Conservation (phyloP, 176 grass and related monocot genomes). For the Urochloa ruziziensis region DNA sequence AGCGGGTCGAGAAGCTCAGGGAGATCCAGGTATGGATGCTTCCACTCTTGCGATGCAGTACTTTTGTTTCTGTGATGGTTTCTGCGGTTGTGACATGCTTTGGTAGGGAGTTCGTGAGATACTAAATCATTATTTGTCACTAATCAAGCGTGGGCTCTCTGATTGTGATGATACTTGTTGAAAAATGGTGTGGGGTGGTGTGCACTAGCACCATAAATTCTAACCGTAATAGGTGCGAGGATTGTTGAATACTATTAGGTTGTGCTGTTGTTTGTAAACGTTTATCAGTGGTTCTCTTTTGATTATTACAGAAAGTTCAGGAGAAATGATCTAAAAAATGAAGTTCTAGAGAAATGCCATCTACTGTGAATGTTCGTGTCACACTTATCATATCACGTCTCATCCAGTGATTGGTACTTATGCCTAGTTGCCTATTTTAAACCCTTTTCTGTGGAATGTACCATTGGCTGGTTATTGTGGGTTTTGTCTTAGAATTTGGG, state of each 20-base stretch:
- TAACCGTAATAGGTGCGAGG: background rate
- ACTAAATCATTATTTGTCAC: background rate
- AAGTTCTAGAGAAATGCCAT: background rate
- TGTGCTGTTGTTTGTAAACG: background rate
- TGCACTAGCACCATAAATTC: background rate
- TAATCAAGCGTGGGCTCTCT: background rate
- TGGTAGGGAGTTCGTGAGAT: background rate
- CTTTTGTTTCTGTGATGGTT: background rate
- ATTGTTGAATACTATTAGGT: background rate
- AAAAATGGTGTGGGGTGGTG: background rate
- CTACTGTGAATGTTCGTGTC: background rate
- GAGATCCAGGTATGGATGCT: constrained; percentile 64
- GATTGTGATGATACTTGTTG: background rate
- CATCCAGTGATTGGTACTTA: background rate
- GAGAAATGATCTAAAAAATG: too few species aligned
- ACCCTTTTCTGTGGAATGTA: background rate
- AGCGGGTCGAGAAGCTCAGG: constrained; percentile 73
- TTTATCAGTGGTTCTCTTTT: background rate
- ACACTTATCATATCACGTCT: background rate
- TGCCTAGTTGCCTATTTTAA: background rate
- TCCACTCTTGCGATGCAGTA: background rate
- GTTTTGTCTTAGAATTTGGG: background rate
- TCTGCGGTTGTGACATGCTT: background rate
- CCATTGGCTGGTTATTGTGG: background rate
- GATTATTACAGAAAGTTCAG: background rate